Percentiles rank a stretch among this genome's conserved stretches.
Evolutionary conservation across 805 yeast species (phyloP).

Genomic region (Metschnikowia shivogae): DNA sequence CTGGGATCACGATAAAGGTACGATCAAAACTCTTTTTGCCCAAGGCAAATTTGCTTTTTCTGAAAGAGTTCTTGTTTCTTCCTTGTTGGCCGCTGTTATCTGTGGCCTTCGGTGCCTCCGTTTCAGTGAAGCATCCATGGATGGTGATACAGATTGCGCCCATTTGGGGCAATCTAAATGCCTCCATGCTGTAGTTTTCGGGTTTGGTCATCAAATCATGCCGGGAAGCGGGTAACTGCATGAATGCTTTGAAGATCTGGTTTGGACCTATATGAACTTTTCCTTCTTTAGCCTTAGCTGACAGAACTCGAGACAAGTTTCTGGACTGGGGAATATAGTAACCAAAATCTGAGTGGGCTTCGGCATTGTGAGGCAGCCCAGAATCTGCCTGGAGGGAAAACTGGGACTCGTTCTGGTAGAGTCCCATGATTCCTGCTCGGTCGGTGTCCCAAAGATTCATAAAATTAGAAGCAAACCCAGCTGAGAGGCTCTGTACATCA

Average conservation of each 20-base stretch:
- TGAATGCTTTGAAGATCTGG: constrained; percentile 56
- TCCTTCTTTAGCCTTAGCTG: constrained; percentile 49
- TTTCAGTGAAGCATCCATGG: constrained; percentile 84
- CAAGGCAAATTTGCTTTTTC: constrained; percentile 34
- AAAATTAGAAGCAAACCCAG: constrained; percentile 74
- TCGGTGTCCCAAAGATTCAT: constrained; percentile 78
- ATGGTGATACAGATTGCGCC: constrained; percentile 73
- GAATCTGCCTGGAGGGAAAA: constrained; percentile 79
- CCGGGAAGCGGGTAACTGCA: constrained; percentile 69
- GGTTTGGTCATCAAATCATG: constrained; percentile 68
- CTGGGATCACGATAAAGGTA: constrained; percentile 70
- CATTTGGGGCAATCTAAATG: constrained; percentile 65
- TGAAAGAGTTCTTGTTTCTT: constrained; percentile 15
- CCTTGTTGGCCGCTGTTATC: constrained; percentile 19
- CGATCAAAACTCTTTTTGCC: constrained; percentile 81
- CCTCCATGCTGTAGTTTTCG: constrained; percentile 68
- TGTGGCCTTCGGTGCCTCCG: constrained; percentile 46
- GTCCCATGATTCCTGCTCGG: constrained; percentile 60
- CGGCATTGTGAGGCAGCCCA: constrained; percentile 50
- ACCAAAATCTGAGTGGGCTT: constrained; percentile 45
- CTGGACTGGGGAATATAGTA: constrained; percentile 71
- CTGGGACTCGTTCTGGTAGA: constrained; percentile 80
- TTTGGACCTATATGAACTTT: constrained; percentile 69
- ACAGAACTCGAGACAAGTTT: constrained; percentile 62
- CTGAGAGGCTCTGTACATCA: constrained; percentile 64